Base-by-base conservation (phyloP, 371 early-diverging fungal genomes). In the Lichtheimia ornata region DNA sequence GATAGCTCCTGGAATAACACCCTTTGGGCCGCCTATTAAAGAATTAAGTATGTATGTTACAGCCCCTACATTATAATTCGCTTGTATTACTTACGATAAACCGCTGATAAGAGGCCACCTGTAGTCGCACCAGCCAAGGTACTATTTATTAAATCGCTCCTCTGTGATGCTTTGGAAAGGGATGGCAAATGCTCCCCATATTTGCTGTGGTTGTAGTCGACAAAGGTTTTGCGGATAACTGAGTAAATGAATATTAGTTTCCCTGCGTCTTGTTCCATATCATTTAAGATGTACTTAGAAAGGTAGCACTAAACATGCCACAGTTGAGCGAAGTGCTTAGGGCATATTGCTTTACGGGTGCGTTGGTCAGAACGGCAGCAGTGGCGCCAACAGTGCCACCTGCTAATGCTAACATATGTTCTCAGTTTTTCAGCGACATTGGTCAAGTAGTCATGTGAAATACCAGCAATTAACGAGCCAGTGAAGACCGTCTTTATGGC, bases 111-210 rank as follows among this genome's bases (percentile, higher is more conserved):
- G 12, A 84, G 60, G 27, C 86, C 84, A 58, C 86, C 86, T 24
- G 84, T 83, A 9, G 74, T 81, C 5, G 73, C 75, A 50, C 86
- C 86, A 42, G 86, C 84, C 72, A 84, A 63, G 0, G 84, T 72
- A 63, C 86, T 86, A 28, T 84, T 84, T 42, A 82, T 70, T 18
- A 84, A 63, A 22, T 77, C 83, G 57, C 74, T 69, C 5, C 84
- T 86, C 63, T 84, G 74, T 14, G 84, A 84, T 56, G 82, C 81
- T 50, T 83, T 83, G 24, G 83, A 63, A 41, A 84, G 83, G 64
- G 70, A 86, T n/a, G 71, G 69, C 13, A 81, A 72, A 15, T 47
- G 18, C 47, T 47, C 22, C 17, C 35, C 35, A 62, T 86, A 84
- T 61, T 86, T 75, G 59, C 66, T 71, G 27, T 79, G 72, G 60